These are phyloP conservation scores for Rhizopus delemar DNA, from an alignment of 371 early-diverging fungal species.

Conservation along the genomic window DNA sequence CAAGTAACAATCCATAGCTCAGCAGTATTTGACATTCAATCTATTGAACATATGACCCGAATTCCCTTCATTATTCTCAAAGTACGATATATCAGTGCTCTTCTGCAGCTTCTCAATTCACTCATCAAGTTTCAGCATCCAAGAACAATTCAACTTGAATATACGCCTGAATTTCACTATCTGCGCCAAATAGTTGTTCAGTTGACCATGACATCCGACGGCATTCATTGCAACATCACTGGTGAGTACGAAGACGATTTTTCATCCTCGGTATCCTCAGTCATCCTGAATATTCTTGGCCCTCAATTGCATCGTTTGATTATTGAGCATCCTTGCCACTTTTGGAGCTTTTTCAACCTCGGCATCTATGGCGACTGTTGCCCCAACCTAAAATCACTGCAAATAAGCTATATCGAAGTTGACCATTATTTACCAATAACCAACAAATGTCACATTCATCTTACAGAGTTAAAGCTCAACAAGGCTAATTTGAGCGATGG, in stretches of 20 bases:
- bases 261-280: not conserved
- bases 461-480: not conserved
- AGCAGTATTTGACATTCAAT: not conserved
- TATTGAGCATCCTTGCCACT: not conserved
- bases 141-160: not conserved
- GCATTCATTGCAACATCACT: not conserved
- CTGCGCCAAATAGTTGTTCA: not conserved
- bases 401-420: not conserved
- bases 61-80: not conserved
- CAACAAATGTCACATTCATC: not conserved
- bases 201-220: not conserved
- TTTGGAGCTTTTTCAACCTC: not conserved
- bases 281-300: not conserved
- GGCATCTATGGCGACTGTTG: not conserved
- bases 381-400: not conserved
- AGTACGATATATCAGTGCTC: not conserved
- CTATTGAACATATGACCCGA: not conserved
- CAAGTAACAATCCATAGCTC: not conserved
- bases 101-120: not conserved
- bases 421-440: not conserved
- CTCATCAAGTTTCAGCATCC: not conserved
- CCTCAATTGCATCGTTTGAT: not conserved
- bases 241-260: not conserved
- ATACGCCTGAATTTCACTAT: conserved; percentile 1
- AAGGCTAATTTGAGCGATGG: not conserved